Conservation (phyloP, 768 basidiomycete genomes). For the Hericium alpestre region DNA sequence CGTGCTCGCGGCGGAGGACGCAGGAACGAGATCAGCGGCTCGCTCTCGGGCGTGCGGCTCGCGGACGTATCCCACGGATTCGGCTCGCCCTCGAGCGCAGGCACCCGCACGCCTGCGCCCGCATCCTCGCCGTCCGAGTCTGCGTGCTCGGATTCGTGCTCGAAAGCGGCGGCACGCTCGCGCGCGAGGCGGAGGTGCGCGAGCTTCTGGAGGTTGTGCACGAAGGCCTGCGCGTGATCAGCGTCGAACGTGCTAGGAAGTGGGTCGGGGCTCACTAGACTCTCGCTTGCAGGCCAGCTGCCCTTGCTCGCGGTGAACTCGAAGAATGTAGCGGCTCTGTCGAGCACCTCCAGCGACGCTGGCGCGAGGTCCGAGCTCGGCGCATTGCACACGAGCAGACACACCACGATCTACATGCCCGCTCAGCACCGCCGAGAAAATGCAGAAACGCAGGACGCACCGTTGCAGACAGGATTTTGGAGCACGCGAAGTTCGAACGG, state of each 20-base stretch:
- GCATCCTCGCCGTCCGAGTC: neutral
- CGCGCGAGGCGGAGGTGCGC: constrained; percentile 66
- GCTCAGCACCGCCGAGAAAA: neutral
- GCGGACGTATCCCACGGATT: neutral
- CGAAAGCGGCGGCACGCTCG: constrained; percentile 6
- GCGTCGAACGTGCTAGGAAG: neutral
- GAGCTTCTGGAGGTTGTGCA: constrained; percentile 43
- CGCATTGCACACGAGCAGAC: constrained; percentile 26
- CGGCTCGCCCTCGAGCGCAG: neutral
- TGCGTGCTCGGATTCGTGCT: neutral
- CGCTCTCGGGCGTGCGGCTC: neutral
- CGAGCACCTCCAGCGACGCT: constrained; percentile 26
- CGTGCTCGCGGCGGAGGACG: neutral
- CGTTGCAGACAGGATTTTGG: constrained; percentile 51
- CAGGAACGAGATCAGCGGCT: neutral
- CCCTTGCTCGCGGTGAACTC: constrained; percentile 17
- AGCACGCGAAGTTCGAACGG: constrained; percentile 50
- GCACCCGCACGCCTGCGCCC: neutral
- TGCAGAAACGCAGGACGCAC: constrained; percentile 29
- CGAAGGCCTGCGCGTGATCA: constrained; percentile 16
- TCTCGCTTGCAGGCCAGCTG: constrained; percentile 18
- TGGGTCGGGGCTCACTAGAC: neutral
- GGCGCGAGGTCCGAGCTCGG: constrained; percentile 26
- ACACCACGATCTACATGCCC: constrained; percentile 32
- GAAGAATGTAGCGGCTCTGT: constrained; percentile 21